phyloP scores from a whole-genome alignment of 2,329 filamentous ascomycete species.

The Coleophoma crateriformis region DNA sequence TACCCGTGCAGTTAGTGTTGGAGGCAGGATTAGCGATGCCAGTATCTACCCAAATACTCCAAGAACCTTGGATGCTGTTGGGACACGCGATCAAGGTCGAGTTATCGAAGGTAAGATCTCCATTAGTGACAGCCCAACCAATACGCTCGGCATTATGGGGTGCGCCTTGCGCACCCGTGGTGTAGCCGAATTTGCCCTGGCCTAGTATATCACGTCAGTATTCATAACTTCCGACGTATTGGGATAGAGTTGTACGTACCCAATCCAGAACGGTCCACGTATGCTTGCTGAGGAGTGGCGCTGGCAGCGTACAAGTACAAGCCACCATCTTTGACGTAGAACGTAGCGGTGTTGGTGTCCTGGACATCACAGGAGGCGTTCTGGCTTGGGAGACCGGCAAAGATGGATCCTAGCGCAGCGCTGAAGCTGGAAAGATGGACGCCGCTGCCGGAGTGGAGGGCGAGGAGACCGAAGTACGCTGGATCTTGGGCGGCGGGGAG shows the following conservation, averaged over 20 bases:
- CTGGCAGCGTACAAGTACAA: constrained; percentile 43
- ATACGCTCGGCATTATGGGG: constrained; percentile 38
- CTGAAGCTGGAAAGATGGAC: constrained; percentile 42
- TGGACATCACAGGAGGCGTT: constrained; percentile 40
- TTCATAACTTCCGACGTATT: neutral
- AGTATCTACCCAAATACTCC: constrained; percentile 46
- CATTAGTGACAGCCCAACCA: constrained; percentile 40
- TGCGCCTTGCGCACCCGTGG: constrained; percentile 34
- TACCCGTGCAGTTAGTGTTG: constrained; percentile 27
- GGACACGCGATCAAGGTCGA: constrained; percentile 47
- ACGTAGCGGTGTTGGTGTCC: constrained; percentile 39
- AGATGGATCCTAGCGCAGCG: constrained; percentile 38
- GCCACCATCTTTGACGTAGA: constrained; percentile 39
- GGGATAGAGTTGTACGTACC: constrained; percentile 31
- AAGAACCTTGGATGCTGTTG: constrained; percentile 34
- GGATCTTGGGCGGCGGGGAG: constrained; percentile 20
- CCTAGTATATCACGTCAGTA: constrained; percentile 25
- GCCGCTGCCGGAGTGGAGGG: constrained; percentile 41
- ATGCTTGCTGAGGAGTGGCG: constrained; percentile 42
- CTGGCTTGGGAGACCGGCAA: constrained; percentile 37
- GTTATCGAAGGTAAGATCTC: constrained; percentile 40
- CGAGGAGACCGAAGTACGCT: constrained; percentile 39
- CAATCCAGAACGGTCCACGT: constrained; percentile 52
- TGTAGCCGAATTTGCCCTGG: constrained; percentile 48
- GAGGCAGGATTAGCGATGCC: constrained; percentile 39